Evolutionary conservation across 116 monocot genomes (phyloP).

Genomic region (Zostera marina): DNA sequence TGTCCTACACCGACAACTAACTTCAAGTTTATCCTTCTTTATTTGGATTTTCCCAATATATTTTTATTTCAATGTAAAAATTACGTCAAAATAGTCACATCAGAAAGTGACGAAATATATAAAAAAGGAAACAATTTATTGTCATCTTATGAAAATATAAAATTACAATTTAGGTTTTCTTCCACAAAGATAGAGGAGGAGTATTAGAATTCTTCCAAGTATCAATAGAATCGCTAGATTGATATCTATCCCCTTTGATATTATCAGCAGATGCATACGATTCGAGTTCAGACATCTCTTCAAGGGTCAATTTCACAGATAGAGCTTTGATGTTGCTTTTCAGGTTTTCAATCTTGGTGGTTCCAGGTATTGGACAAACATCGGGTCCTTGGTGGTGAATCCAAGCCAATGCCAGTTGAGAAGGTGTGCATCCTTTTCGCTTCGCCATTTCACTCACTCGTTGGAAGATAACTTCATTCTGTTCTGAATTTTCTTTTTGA

Average conservation of each 20-base stretch:
- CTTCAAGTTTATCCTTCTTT: too few species aligned
- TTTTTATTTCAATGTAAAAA: too few species aligned
- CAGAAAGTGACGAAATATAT: too few species aligned
- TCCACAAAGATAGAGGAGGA: background rate
- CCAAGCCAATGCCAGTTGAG: slow-evolving; percentile 29
- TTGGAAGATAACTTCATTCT: slow-evolving; percentile 9
- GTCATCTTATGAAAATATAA: too few species aligned
- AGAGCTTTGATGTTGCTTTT: slow-evolving; percentile 15
- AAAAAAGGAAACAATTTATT: too few species aligned
- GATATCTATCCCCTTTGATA: background rate
- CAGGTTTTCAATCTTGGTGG: slow-evolving; percentile 2
- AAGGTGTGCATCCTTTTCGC: slow-evolving; percentile 13
- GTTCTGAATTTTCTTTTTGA: slow-evolving; percentile 14
- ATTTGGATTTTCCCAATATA: too few species aligned
- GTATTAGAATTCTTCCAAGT: background rate
- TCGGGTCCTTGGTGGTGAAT: slow-evolving; percentile 26
- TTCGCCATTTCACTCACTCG: slow-evolving; percentile 11
- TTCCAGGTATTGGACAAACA: slow-evolving; percentile 24
- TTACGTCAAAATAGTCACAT: too few species aligned
- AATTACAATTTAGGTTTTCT: too few species aligned
- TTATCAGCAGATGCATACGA: background rate
- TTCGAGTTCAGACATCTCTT: slow-evolving; percentile 2
- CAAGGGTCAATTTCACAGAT: slow-evolving; percentile 7
- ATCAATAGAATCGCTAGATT: background rate
- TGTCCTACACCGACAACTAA: too few species aligned